A percentile compares a stretch with the other conserved stretches of the same genome.
phyloP scores from a whole-genome alignment of 2,329 filamentous ascomycete genomes.

The Penicillium sp. region DNA sequence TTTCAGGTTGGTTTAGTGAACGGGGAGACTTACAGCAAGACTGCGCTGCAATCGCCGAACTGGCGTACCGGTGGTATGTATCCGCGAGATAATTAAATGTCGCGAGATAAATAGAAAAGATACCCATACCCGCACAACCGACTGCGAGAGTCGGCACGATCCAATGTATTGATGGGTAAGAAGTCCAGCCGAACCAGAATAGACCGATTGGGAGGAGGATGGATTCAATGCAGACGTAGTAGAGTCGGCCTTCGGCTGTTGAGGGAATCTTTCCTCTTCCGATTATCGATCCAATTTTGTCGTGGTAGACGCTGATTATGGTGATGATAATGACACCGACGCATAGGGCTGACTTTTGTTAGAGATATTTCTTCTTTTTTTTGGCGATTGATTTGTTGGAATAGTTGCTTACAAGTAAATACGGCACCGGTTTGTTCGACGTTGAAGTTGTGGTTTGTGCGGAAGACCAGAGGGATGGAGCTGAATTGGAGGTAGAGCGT shows the following conservation, averaged over 20 bases:
- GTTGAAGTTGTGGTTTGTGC: constrained; percentile 65
- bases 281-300: constrained; percentile 59
- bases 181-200: constrained; percentile 77
- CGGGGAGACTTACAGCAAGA: constrained; percentile 60
- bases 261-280: constrained; percentile 41
- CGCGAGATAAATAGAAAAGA: constrained; percentile 81
- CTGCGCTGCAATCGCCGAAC: constrained; percentile 81
- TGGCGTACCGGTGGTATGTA: constrained; percentile 80
- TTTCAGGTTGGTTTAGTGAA: background rate
- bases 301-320: constrained; percentile 68
- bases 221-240: constrained; percentile 77
- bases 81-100: constrained; percentile 94
- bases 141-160: constrained; percentile 70
- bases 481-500: constrained; percentile 83
- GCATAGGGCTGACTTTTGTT: constrained; percentile 57
- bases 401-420: constrained; percentile 54
- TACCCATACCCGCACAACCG: constrained; percentile 75
- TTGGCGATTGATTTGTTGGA: background rate
- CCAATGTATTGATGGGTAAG: constrained; percentile 64
- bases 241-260: constrained; percentile 74
- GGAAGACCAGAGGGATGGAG: constrained; percentile 76
- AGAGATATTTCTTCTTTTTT: background rate
- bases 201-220: constrained; percentile 74
- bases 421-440: constrained; percentile 67
- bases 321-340: constrained; percentile 67